Evolutionary conservation across 768 basidiomycete species (phyloP), one percentile per base, ranked within the genome.

Genomic region (Boletus edulis): DNA sequence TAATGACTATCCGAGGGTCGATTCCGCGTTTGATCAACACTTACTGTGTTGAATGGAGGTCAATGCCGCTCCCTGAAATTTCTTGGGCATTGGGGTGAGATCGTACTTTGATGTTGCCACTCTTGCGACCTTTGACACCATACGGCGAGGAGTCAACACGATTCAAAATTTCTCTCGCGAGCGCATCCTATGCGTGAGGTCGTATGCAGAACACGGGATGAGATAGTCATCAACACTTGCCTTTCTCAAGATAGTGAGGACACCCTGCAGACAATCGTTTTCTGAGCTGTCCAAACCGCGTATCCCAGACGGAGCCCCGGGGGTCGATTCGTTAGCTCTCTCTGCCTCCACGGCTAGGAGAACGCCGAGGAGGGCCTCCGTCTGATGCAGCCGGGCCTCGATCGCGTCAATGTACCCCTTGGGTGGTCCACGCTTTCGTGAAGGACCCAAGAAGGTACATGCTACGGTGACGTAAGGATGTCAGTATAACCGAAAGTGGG

Each of bases 321-420:
- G 67, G 39, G 49, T 45, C 43, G 38, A 45, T 20, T n/a, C 43
- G 41, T 63, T 60, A 40, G 59, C 27, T 37, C 59, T 62, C 3
- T 65, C 68, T 32, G 70, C 64, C 48, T 73, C 70, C 22, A 72
- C 64, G 43, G 85, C 78, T 38, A 94, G 76, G 49, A 95, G 75
- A 54, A 93, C 87, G 49, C 92, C 94, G 29, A 96, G 76, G 40
- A 96, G 77, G 0, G 93, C 93, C 68, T 96, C 93, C 17, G 92
- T 91, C 66, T 95, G 91, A 62, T 96, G 94, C 6, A 96, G 75
- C 14, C 91, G 83, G 14, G 89, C 89, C 72, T 96, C 93, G 62
- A 96, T 93, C 29, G 92, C 92, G 64, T 95, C 92, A 66, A 96
- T 94, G 76, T 96, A 96, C 1, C 93, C 93, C 66, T 91, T 92